Evolutionary conservation across 169 alveolate species (phyloP).

Genomic region (Theileria parva): DNA sequence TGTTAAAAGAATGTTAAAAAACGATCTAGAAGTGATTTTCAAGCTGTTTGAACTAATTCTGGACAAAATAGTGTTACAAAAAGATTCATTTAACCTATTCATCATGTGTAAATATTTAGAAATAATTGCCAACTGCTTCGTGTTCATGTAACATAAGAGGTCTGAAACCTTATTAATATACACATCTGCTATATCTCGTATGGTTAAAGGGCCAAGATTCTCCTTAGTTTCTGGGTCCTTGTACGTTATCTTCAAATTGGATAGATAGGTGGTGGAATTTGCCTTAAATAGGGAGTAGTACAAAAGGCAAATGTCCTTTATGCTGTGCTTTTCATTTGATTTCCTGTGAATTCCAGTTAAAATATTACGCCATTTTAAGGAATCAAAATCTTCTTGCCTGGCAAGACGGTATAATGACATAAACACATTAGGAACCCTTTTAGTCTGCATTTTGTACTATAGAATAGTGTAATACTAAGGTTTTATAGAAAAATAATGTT

Average conservation of each 20-base stretch:
- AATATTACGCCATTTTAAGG: slow-evolving; percentile 23
- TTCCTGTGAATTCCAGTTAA: slow-evolving; percentile 34
- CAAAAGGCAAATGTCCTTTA: slow-evolving; percentile 34
- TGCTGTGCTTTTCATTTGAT: slow-evolving; percentile 8
- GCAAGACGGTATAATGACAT: slow-evolving; percentile 33
- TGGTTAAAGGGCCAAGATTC: slow-evolving; percentile 12
- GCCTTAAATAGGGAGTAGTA: slow-evolving; percentile 37
- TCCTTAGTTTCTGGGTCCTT: neutral
- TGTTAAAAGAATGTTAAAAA: slow-evolving; percentile 14
- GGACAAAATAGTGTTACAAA: slow-evolving; percentile 17
- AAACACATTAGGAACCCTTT: slow-evolving; percentile 21
- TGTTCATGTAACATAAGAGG: slow-evolving; percentile 37
- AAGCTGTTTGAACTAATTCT: neutral
- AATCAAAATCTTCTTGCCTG: slow-evolving; percentile 5
- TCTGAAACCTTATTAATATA: slow-evolving; percentile 12
- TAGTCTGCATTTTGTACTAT: slow-evolving; percentile 11
- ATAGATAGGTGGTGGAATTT: neutral
- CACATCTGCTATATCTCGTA: slow-evolving; percentile 34
- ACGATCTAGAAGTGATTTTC: slow-evolving; percentile 13
- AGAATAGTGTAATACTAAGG: neutral
- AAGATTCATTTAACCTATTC: slow-evolving; percentile 13
- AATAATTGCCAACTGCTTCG: slow-evolving; percentile 46
- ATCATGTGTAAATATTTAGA: slow-evolving; percentile 17
- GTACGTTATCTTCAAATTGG: slow-evolving; percentile 20
- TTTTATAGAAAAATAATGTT: neutral